Base-by-base conservation (phyloP, 306 rosid species). In the Hippophae rhamnoides region DNA sequence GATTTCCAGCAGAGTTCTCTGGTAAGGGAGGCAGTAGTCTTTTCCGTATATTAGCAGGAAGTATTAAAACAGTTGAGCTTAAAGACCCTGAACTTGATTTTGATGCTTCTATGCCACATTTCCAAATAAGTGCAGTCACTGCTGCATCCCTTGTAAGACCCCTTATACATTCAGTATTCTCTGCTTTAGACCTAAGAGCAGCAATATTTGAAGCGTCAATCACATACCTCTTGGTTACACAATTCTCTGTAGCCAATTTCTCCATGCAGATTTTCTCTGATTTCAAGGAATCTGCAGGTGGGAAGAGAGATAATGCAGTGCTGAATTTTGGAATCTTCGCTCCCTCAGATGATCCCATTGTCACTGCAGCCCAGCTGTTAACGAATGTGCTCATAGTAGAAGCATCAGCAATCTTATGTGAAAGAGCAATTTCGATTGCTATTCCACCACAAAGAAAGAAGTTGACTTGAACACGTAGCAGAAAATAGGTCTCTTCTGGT, bases 61-160 rank as follows among this genome's bases (percentile, higher is more conserved):
- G 84, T 40, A 65, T 53, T 43, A 72, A 41, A 52, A 72, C 40
- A 10, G 74, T 72, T 38, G 63, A 58, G 14, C 59, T 56, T 18
- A 49, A 31, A 2, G 13, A 18, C 10, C 66, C 69, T 38, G 61
- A 5, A 7, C 8, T 54, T 54, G 58, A 57, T 13, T 38, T 62
- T 9, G 73, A 58, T 6, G 62, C 73, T 13, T 7, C 69, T 61
- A 70, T 67, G 1, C 70, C 58, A 49, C 60, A 73, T 68, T 71
- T 73, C 84, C 81, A 83, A 13, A 83, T 13, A 27, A 83, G 60
- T 0, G 68, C 66, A 9, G 77, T 56, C 27, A 78, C 74, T 14
- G 60, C 69, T 66, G 69, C 58, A 9, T 13, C 27, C 8, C 54
- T 7, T 0, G 56, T 27, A 5, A 25, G 46, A 44, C 53, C n/a